Base-by-base conservation (phyloP, 139 green algal species). In the Volvox reticuliferus region DNA sequence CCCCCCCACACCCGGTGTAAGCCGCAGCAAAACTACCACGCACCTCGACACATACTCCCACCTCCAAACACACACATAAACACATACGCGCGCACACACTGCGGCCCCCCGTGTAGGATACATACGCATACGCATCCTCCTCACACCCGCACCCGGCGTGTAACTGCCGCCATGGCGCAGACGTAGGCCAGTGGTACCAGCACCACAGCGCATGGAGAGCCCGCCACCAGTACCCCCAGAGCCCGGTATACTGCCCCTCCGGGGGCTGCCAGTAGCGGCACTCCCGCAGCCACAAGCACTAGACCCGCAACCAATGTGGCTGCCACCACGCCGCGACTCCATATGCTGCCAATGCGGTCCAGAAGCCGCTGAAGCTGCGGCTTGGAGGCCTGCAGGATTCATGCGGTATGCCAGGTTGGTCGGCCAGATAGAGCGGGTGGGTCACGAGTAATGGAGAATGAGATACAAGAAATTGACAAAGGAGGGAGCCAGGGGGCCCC, bases 181-280 rank as follows among this genome's bases (percentile, higher is more conserved):
- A 98, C 96, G 91, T 99, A 99, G 2, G 97, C 96, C 32, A 99
- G 92, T 30, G 97, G 97, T 44, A 97, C 96, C 77, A 99, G 92
- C 55, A 97, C 96, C 55, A 99, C 91, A 12, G 97, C 97, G 93
- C 97, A 99, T 0, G 97, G 97, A 0, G 97, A 97, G 89, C 97
- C 95, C 21, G 96, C 96, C 1, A 97, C 98, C 20, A 98, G 93
- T 75, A 98, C 91, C 63, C 95, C 96, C 95, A 98, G 96, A 0
- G 96, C 96, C 2, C 94, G 94, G 92, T 99, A 99, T 76, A 98
- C 88, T 17, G 97, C 96, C 1, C 97, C 97, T 0, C 93, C 88
- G 32, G 97, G 92, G 3, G 93, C 95, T 30, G 50, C 85, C 36
- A 96, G 68, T 83, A 97, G 88, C 36, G 96, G 96, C 79, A 98